Conservation (phyloP, 805 yeast genomes). For the Candida succiphila region DNA sequence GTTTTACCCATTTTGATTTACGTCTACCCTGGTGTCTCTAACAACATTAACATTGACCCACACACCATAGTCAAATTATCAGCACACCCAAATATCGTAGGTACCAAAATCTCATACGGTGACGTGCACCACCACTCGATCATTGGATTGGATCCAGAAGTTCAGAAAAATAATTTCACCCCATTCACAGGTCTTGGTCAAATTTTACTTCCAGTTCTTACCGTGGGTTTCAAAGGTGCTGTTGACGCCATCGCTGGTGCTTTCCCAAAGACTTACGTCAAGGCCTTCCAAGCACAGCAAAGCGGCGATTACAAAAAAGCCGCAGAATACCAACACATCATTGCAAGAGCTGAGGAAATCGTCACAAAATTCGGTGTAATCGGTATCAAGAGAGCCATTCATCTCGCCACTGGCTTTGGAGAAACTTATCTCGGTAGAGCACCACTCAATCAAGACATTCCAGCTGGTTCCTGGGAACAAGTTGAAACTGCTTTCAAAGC, state of each 20-base stretch:
- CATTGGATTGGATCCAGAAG: slow-evolving; percentile 31
- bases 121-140: slow-evolving; percentile 37
- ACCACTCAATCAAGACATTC: slow-evolving; percentile 32
- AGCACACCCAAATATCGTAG: slow-evolving; percentile 37
- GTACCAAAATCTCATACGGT: slow-evolving; percentile 42
- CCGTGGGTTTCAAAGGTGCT: slow-evolving; percentile 39
- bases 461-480: slow-evolving; percentile 20
- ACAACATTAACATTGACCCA: slow-evolving; percentile 27
- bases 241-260: slow-evolving; percentile 45
- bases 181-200: slow-evolving; percentile 44
- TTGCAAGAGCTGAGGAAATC: slow-evolving; percentile 36
- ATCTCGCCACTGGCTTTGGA: slow-evolving; percentile 29
- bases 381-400: slow-evolving; percentile 36
- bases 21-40: slow-evolving; percentile 42
- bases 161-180: slow-evolving; percentile 28
- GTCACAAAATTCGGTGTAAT: slow-evolving; percentile 33
- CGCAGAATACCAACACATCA: slow-evolving; percentile 28
- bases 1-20: slow-evolving; percentile 34
- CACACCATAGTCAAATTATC: slow-evolving; percentile 30
- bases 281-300: slow-evolving; percentile 27
- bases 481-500: slow-evolving; percentile 4
- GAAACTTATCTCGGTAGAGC: slow-evolving; percentile 34
- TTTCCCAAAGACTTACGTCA: slow-evolving; percentile 38
- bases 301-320: slow-evolving; percentile 33
- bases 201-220: slow-evolving; percentile 34